Percentiles rank a stretch among this genome's conserved stretches.
These are phyloP conservation scores for Collybia sp. DNA, from an alignment of 768 basidiomycete species.

Conservation along the genomic window DNA sequence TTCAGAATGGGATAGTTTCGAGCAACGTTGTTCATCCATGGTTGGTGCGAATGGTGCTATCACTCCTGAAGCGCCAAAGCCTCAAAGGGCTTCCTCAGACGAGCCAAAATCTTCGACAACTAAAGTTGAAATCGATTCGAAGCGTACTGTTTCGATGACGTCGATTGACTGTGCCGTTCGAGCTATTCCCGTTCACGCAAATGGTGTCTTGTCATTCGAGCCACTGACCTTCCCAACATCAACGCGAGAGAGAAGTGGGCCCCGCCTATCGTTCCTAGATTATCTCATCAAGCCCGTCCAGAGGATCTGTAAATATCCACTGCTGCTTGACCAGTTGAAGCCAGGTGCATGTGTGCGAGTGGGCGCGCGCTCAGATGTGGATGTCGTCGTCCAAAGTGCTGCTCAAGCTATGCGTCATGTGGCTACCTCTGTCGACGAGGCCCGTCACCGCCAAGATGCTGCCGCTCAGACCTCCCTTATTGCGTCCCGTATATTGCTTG, in stretches of 20 bases:
- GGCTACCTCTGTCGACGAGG: constrained; percentile 77
- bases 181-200: constrained; percentile 29
- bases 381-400: constrained; percentile 46
- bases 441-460: constrained; percentile 61
- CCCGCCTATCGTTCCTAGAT: constrained; percentile 67
- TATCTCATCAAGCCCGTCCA: constrained; percentile 98
- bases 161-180: constrained; percentile 44
- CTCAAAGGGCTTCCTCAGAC: constrained; percentile 16
- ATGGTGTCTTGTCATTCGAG: constrained; percentile 26
- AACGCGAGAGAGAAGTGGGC: constrained; percentile 21
- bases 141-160: constrained; percentile 44
- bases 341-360: constrained; percentile 25
- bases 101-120: constrained; percentile 7
- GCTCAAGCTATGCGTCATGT: constrained; percentile 72
- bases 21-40: constrained; percentile 66
- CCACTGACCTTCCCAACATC: constrained; percentile 15
- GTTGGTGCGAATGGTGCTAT: constrained; percentile 32
- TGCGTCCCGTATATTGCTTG: constrained; percentile 54
- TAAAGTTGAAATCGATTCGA: constrained; percentile 20
- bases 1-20: constrained; percentile 80
- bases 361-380: constrained; percentile 28
- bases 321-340: constrained; percentile 75
- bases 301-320: constrained; percentile 91
- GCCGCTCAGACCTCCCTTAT: constrained; percentile 65
- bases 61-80: constrained; percentile 11